Base-by-base conservation (phyloP, 139 green algal species). In the Marvania coccoides region DNA sequence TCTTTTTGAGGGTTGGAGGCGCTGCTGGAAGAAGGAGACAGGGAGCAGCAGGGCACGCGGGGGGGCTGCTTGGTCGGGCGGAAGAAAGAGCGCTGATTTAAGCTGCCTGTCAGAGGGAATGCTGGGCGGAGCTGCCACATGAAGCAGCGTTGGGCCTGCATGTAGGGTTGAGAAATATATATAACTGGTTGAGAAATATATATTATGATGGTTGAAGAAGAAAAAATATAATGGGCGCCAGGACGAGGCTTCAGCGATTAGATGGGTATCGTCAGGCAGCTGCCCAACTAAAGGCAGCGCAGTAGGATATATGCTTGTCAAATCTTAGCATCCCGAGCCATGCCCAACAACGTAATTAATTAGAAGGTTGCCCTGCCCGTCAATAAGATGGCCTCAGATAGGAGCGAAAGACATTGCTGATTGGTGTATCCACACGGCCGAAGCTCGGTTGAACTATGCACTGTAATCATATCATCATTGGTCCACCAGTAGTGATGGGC, bases 261-360 rank as follows among this genome's bases (percentile, higher is more conserved):
- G 19, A 51, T 28, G 19, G 19, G 19, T 51, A 51, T 51, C 42
- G 19, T 51, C 42, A 51, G 42, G 19, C 19, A 19, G 42, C 42
- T 28, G 42, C 42, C 19, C 42, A 28, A 28, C 19, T 51, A 28
- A 51, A 19, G 42, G 42, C 42, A 19, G 19, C 42, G 19, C 19
- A 51, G 42, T 51, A 19, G 19, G 74, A 65, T 75, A 81, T 79
- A 81, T 81, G 70, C 70, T 81, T 79, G 74, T 79, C 70, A 69
- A 38, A 51, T 51, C 42, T 28, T 47, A 35, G 42, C 24, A 73
- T 70, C 39, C 46, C 47, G n/a, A 77, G 63, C 35, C 63, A 37
- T 46, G 31, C 34, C 34, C 24, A 37, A 28, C 26, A 15, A 63
- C 9, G 30, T 48, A 28, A 51, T 19, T 51, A 51, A 51, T 51